Conservation (phyloP, 2,329 filamentous ascomycete species). For the Lecanoromycetidae sp. region DNA sequence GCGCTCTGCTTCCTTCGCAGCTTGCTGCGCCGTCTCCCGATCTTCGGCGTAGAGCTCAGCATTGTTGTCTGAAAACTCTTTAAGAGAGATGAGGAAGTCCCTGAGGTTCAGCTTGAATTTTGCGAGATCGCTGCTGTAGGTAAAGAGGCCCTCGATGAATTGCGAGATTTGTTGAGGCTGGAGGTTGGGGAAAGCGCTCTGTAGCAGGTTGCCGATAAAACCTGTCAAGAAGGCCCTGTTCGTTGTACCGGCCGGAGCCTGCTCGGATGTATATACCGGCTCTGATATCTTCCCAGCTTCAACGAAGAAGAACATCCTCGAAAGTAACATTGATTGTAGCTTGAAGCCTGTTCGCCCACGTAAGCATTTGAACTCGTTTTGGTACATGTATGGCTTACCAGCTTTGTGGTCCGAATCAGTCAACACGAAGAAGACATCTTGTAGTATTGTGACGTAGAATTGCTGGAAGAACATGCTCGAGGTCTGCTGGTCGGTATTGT, state of each 20-base stretch:
- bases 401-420: constrained; percentile 98
- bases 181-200: constrained; percentile 86
- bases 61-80: constrained; percentile 94
- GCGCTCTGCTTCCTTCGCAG: constrained; percentile 76
- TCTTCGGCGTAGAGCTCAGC: constrained; percentile 87
- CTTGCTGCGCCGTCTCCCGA: constrained; percentile 79
- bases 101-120: constrained; percentile 93
- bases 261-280: constrained; percentile 75
- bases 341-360: constrained; percentile 58
- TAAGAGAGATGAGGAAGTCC: constrained; percentile 93
- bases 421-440: constrained; percentile 96
- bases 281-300: constrained; percentile 80
- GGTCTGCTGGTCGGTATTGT: constrained; percentile 67
- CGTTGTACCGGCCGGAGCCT: constrained; percentile 68
- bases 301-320: constrained; percentile 95
- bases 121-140: constrained; percentile 74
- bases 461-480: constrained; percentile 95
- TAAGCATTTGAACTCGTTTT: constrained; percentile 1
- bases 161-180: constrained; percentile 80
- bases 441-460: constrained; percentile 89
- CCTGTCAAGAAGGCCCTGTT: constrained; percentile 85
- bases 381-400: constrained; percentile 31
- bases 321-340: constrained; percentile 84
- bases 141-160: constrained; percentile 84
- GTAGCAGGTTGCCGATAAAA: constrained; percentile 73